phyloP scores from a whole-genome alignment of 179 eudicot species.

The Drosera spatulata region DNA sequence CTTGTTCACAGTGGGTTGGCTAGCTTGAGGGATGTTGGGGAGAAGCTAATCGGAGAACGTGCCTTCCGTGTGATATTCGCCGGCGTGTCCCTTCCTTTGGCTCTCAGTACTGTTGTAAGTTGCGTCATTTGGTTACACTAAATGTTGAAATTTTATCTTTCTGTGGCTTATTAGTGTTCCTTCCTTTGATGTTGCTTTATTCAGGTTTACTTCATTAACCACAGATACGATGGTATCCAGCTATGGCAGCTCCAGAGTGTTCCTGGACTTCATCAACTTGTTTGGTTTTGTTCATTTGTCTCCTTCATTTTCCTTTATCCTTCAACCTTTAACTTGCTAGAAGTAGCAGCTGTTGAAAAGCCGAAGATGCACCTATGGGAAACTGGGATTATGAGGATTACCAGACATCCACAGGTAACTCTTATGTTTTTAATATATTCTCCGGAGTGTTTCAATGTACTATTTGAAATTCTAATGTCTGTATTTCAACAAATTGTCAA shows the following conservation, averaged over 20 bases:
- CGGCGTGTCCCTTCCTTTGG: constrained; percentile 85
- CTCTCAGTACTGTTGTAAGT: constrained; percentile 87
- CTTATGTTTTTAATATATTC: not conserved
- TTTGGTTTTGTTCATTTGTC: constrained; percentile 63
- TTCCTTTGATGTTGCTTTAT: not conserved
- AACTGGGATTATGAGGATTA: constrained; percentile 96
- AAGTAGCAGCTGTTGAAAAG: constrained; percentile 98
- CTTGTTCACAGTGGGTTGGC: constrained; percentile 93
- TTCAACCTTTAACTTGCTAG: constrained; percentile 87
- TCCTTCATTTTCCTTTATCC: constrained; percentile 94
- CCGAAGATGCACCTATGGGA: constrained; percentile 99
- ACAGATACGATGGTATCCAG: constrained; percentile 90
- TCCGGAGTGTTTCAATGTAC: not conserved
- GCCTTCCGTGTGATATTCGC: constrained; percentile 94
- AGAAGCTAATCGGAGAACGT: constrained; percentile 85
- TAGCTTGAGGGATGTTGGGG: constrained; percentile 72
- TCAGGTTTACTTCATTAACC: constrained; percentile 69
- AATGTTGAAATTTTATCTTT: not conserved
- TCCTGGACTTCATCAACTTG: constrained; percentile 60
- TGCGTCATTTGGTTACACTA: not conserved
- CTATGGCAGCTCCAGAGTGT: constrained; percentile 86
- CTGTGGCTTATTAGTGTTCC: not conserved
- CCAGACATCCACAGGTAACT: constrained; percentile 93
- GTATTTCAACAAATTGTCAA: too few species aligned
- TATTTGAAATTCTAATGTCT: too few species aligned